Evolutionary conservation across 2,329 filamentous ascomycete genomes (phyloP), one percentile per base, ranked within the genome.

Genomic region (Pseudogymnoascus sp.): DNA sequence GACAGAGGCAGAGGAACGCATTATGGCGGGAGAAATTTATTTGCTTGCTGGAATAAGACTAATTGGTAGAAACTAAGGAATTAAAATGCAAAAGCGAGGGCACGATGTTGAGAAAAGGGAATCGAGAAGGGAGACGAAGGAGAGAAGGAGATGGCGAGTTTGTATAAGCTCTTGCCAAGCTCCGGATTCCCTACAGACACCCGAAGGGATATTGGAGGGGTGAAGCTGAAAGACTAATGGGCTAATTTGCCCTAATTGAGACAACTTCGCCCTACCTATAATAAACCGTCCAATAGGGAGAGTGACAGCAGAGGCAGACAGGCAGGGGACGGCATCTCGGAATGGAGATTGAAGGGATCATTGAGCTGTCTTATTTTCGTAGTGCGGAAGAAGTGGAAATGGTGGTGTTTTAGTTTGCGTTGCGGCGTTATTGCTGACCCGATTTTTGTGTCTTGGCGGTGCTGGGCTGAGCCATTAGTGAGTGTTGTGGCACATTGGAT

Each of bases 301-400:
- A 21, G 33, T 33, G n/a, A 11, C 16, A 31, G 11, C 10, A 16
- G 11, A 33, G n/a, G 10, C 10, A 33, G n/a, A 33, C n/a, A 35
- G 28, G 16, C 28, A 56, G 50, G 28, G 50, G 28, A 56, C 28
- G 50, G 50, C 28, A 56, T 56, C 28, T 56, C 50, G 50, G 50
- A 35, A 21, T 16, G 28, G n/a, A 16, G 50, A 6, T 56, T 33
- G 28, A 56, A 2, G 28, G 28, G 50, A 16, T 56, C 50, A 11
- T 56, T 56, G 50, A 56, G 28, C 50, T 56, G 50, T 56, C 50
- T 56, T 56, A 33, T 33, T 56, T 7, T 56, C n/a, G 50, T 56
- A 33, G 25, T 18, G 25, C 33, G 28, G n/a, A 33, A 33, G 25
- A 18, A 56, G 50, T 56, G 50, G 50, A 56, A 18, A 18, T 18